Percentiles rank a stretch among this genome's conserved stretches.
Conservation (phyloP, 139 green algal genomes). For the Chlamydomonas asymmetrica region DNA sequence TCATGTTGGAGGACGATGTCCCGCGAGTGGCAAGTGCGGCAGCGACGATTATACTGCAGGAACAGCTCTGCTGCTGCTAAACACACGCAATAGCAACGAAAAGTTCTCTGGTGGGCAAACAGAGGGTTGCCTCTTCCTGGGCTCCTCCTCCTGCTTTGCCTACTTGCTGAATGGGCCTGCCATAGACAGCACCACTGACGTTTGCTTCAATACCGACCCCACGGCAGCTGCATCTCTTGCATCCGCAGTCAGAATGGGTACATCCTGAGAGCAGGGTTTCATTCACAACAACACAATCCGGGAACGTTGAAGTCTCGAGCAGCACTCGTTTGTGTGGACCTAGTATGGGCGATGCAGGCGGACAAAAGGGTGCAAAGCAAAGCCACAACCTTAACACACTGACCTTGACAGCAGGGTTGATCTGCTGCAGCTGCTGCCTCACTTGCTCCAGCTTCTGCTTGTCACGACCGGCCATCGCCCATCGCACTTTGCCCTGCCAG, state of each 20-base stretch:
- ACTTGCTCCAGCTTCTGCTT: slow-evolving; percentile 72
- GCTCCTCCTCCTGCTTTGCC: too few species aligned
- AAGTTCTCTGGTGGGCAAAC: too few species aligned
- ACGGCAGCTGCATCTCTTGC: slow-evolving; percentile 59
- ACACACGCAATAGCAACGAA: too few species aligned
- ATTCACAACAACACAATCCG: neutral
- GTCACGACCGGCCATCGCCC: slow-evolving; percentile 82
- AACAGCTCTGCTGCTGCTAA: too few species aligned
- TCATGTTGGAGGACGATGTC: too few species aligned
- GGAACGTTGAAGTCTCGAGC: too few species aligned
- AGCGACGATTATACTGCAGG: too few species aligned
- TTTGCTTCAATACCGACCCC: slow-evolving; percentile 45
- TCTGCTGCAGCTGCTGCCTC: slow-evolving; percentile 40
- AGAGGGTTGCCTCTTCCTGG: too few species aligned
- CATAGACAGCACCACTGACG: slow-evolving; percentile 69
- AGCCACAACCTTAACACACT: neutral
- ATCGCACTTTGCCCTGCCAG: slow-evolving; percentile 53
- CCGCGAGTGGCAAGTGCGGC: too few species aligned
- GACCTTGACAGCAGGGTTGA: slow-evolving; percentile 49
- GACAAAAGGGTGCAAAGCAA: too few species aligned
- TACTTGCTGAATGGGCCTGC: slow-evolving; percentile 80
- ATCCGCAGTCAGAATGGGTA: slow-evolving; percentile 72
- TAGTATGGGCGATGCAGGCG: too few species aligned
- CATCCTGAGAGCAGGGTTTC: slow-evolving; percentile 32
- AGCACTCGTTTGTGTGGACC: too few species aligned